A percentile compares a stretch with the other conserved stretches of the same genome.
Evolutionary conservation across 1,139 yeast species (phyloP).

Genomic region (Candida freyschussii): DNA sequence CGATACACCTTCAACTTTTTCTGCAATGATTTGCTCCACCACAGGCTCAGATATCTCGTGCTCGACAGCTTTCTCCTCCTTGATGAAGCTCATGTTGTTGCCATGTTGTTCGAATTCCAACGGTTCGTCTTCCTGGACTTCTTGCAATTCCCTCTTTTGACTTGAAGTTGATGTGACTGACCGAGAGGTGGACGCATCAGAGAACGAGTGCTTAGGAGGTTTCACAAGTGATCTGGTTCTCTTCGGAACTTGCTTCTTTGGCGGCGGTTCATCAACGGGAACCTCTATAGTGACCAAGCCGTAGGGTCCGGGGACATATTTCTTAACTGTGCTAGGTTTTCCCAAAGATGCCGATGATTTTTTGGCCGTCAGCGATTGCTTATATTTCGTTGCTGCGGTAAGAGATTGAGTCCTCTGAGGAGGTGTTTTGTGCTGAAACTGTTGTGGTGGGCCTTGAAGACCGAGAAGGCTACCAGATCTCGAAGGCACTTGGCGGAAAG

Average conservation of each 20-base stretch:
- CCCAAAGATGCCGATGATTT: slow-evolving; percentile 9
- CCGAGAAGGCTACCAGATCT: slow-evolving; percentile 22
- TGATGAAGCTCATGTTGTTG: slow-evolving; percentile 10
- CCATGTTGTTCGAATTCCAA: slow-evolving; percentile 11
- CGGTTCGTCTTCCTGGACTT: slow-evolving; percentile 15
- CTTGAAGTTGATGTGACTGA: slow-evolving; percentile 15
- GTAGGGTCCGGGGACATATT: slow-evolving; percentile 43
- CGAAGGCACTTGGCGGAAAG: slow-evolving; percentile 7
- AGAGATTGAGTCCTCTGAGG: slow-evolving; percentile 18
- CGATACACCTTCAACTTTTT: slow-evolving; percentile 8
- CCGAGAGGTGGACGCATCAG: slow-evolving; percentile 12
- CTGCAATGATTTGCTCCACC: slow-evolving; percentile 2
- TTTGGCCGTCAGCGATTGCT: slow-evolving; percentile 8
- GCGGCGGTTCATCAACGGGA: slow-evolving; percentile 30
- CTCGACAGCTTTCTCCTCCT: slow-evolving; percentile 14
- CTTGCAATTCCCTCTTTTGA: slow-evolving; percentile 14
- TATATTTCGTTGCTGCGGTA: slow-evolving; percentile 7
- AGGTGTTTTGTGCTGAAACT: slow-evolving; percentile 13
- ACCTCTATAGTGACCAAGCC: slow-evolving; percentile 44
- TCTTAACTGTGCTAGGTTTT: slow-evolving; percentile 33
- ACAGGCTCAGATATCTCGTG: background rate
- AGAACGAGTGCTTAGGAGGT: slow-evolving; percentile 6
- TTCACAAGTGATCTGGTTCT: slow-evolving; percentile 6
- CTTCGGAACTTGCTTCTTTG: slow-evolving; percentile 7
- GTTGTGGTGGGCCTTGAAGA: slow-evolving; percentile 17